Conservation (phyloP, 139 green algal genomes). For the Volvox africanus region DNA sequence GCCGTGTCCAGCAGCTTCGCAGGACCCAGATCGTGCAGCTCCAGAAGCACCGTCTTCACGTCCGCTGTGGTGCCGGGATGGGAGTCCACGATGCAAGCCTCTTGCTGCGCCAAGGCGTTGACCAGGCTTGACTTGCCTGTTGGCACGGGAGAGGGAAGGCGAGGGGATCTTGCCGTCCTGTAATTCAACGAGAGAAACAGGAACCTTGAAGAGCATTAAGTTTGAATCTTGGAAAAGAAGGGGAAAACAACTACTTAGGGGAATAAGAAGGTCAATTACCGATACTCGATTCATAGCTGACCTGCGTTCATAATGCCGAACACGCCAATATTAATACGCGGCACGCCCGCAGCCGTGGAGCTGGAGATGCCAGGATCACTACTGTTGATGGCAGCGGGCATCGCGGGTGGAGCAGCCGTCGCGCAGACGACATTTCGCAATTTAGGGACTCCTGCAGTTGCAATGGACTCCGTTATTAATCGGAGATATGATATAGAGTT, state of each 20-base stretch:
- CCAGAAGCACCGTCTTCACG: constrained; percentile 70
- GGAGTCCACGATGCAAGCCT: constrained; percentile 75
- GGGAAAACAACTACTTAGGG: background rate
- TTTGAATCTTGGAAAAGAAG: background rate
- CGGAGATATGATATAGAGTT: too few relatives aligned
- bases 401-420: background rate
- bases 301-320: background rate
- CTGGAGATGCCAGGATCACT: background rate
- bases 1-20: constrained; percentile 79
- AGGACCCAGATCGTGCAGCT: constrained; percentile 75
- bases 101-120: constrained; percentile 77
- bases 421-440: background rate
- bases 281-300: background rate
- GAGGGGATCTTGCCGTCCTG: background rate
- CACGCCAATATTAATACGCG: background rate
- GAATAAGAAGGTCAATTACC: too few relatives aligned
- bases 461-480: too few relatives aligned
- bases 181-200: background rate
- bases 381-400: background rate
- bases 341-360: background rate
- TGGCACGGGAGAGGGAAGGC: background rate
- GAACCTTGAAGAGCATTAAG: background rate
- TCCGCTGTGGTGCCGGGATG: constrained; percentile 72
- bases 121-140: constrained; percentile 65
- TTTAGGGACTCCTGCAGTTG: too few relatives aligned